Conservation (phyloP, 2,329 filamentous ascomycete species). For the Stagonosporopsis chrysanthemi region DNA sequence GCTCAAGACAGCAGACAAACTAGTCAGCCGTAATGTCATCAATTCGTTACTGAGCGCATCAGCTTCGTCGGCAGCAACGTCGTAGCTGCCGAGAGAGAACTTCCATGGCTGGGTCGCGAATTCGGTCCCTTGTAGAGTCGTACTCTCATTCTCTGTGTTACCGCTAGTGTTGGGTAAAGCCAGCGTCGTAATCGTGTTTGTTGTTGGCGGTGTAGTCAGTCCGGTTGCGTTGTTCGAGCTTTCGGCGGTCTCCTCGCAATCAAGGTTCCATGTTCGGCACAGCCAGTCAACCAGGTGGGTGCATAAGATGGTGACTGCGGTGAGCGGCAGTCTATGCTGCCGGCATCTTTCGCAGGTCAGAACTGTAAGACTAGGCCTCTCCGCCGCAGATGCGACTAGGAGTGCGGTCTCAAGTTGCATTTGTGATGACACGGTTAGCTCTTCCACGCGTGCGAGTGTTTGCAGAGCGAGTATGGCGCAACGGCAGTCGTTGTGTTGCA, state of each 20-base stretch:
- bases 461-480: conserved; percentile 16
- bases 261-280: conserved; percentile 19
- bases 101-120: conserved; percentile 8
- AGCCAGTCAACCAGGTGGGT: conserved; percentile 20
- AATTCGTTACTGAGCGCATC: conserved; percentile 22
- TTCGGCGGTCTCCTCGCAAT: conserved; percentile 2
- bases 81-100: conserved; percentile 19
- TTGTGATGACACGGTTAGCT: conserved; percentile 17
- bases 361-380: not conserved
- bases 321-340: conserved; percentile 17
- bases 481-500: conserved; percentile 15
- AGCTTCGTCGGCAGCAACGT: conserved; percentile 20
- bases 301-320: conserved; percentile 17
- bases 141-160: not conserved
- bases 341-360: conserved; percentile 19
- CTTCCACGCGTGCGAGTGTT: conserved; percentile 16
- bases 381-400: not conserved
- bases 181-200: not conserved
- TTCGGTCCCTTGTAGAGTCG: not conserved
- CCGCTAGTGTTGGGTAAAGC: not conserved
- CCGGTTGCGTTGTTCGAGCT: not conserved
- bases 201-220: not conserved
- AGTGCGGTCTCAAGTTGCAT: conserved; percentile 21
- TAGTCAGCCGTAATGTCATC: conserved; percentile 19
- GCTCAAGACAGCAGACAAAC: conserved; percentile 16